Conservation (phyloP, 352 stramenopile genomes). For the Phytophthora constricta region DNA sequence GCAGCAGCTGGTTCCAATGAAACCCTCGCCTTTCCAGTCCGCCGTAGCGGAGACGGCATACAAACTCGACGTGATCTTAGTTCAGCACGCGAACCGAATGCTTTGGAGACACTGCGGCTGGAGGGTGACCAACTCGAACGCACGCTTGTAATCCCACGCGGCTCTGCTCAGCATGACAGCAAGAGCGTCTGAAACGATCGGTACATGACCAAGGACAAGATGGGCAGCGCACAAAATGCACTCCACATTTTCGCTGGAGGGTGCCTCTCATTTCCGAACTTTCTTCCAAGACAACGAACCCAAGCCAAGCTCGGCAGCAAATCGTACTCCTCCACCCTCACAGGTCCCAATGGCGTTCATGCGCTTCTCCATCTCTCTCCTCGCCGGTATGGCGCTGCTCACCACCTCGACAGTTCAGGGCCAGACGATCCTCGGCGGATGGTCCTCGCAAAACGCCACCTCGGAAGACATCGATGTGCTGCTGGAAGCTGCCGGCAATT, state of each 20-base stretch:
- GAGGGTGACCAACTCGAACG: constrained; percentile 1
- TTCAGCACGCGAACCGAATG: constrained; percentile 18
- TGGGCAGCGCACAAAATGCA: constrained; percentile 15
- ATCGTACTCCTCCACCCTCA: constrained; percentile 6
- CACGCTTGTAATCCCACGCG: constrained; percentile 11
- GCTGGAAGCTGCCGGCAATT: constrained; percentile 40
- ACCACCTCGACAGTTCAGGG: constrained; percentile 16
- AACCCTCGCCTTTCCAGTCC: constrained; percentile 1
- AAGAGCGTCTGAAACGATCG: background rate
- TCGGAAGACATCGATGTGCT: constrained; percentile 37
- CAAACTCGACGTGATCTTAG: constrained; percentile 16
- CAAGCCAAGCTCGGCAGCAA: constrained; percentile 21
- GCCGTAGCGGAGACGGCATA: constrained; percentile 9
- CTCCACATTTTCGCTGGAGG: constrained; percentile 7
- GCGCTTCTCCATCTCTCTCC: constrained; percentile 21
- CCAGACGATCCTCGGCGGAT: constrained; percentile 34
- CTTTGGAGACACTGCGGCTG: constrained; percentile 13
- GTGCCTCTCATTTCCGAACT: constrained; percentile 16
- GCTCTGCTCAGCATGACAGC: background rate
- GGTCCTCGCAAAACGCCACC: constrained; percentile 29
- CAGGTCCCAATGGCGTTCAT: constrained; percentile 36
- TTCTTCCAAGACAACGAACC: constrained; percentile 6
- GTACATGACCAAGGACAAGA: constrained; percentile 20
- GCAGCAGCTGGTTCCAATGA: constrained; percentile 23
- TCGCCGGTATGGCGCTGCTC: constrained; percentile 21